Evolutionary conservation across 2,329 filamentous ascomycete species (phyloP).

Genomic region (Knoxdaviesia capensis): DNA sequence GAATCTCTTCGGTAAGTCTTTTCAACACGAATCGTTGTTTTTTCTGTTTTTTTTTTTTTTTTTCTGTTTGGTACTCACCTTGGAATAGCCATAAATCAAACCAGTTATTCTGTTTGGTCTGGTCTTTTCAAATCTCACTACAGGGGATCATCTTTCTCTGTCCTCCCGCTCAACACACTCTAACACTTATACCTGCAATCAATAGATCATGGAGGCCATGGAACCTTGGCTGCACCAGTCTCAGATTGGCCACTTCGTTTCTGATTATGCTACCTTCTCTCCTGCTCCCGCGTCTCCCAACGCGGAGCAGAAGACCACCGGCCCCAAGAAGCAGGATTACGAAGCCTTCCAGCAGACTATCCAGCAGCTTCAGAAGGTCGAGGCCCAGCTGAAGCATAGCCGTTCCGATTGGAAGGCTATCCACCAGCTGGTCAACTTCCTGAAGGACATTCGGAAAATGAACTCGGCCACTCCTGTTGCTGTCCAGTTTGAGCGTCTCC

Average conservation of each 20-base stretch:
- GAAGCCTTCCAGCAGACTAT: slow-evolving; percentile 47
- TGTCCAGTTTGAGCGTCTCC: slow-evolving; percentile 77
- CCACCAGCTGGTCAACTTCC: slow-evolving; percentile 49
- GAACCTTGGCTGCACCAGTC: slow-evolving; percentile 81
- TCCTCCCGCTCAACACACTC: neutral
- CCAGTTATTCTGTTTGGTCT: no score
- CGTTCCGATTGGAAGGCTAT: slow-evolving; percentile 50
- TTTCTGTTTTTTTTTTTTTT: no score
- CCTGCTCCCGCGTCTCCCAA: slow-evolving; percentile 43
- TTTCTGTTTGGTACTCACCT: no score
- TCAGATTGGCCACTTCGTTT: slow-evolving; percentile 64
- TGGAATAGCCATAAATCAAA: no score
- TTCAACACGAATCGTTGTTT: neutral
- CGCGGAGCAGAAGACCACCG: slow-evolving; percentile 38
- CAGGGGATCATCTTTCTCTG: no score
- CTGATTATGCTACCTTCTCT: slow-evolving; percentile 55
- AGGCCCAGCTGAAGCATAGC: slow-evolving; percentile 46
- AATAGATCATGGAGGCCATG: slow-evolving; percentile 74
- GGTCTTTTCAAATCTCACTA: no score
- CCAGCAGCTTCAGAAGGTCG: slow-evolving; percentile 46
- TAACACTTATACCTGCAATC: neutral
- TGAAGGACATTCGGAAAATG: slow-evolving; percentile 52
- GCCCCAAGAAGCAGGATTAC: slow-evolving; percentile 49
- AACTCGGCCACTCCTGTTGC: slow-evolving; percentile 37
- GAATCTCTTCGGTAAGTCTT: slow-evolving; percentile 60